phyloP scores from a whole-genome alignment of 495 filamentous ascomycete genomes.

The Xylaria flabelliformis region DNA sequence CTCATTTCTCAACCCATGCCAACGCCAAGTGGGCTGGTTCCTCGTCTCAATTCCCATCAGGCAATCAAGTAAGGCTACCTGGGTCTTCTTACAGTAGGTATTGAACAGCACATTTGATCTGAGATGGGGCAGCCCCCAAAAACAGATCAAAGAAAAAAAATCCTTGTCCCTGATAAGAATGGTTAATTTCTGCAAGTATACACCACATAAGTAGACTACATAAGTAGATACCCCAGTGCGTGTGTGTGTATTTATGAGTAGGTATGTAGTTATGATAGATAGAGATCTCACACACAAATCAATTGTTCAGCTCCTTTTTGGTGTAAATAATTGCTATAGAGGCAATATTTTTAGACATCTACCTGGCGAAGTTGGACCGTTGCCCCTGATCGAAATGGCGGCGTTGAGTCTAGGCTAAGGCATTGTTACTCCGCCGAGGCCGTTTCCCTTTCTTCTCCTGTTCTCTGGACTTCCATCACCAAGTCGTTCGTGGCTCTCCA shows the following conservation, averaged over 20 bases:
- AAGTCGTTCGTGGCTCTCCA: constrained; percentile 27
- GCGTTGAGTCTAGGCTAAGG: constrained; percentile 6
- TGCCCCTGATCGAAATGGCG: neutral
- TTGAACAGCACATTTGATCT: constrained; percentile 16
- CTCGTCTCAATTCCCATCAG: constrained; percentile 14
- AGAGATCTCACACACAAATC: neutral
- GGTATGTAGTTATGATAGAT: neutral
- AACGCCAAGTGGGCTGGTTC: constrained; percentile 25
- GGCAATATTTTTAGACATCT: neutral
- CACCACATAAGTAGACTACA: no score
- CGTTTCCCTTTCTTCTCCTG: constrained; percentile 1
- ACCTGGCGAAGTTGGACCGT: neutral
- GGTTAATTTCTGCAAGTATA: neutral
- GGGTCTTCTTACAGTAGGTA: constrained; percentile 14
- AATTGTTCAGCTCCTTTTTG: neutral
- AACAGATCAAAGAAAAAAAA: neutral
- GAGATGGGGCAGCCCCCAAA: constrained; percentile 4
- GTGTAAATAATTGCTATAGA: neutral
- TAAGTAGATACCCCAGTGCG: no score
- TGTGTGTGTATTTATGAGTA: neutral
- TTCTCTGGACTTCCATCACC: constrained; percentile 40
- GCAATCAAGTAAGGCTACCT: constrained; percentile 4
- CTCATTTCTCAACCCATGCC: constrained; percentile 28
- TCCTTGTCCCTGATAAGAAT: neutral
- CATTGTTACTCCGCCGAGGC: neutral